Evolutionary conservation across 106 monocot species (phyloP), one percentile per base, ranked within the genome.

Genomic region (Apostasia ramifera): DNA sequence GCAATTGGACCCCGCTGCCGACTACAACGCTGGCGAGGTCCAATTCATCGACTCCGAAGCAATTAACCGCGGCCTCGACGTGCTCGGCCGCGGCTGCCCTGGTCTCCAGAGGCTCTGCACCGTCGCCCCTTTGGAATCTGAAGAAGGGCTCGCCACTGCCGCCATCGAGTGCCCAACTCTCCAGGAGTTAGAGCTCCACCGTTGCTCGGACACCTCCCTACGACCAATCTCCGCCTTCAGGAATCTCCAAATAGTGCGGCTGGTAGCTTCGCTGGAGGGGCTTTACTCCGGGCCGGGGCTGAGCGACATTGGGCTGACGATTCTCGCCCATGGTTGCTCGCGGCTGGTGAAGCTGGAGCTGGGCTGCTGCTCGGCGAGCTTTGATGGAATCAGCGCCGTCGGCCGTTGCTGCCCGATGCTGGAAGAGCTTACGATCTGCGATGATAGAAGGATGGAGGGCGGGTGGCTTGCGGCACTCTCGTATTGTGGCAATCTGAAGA

Each of bases 361-460:
- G 14, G 55, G 63, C 40, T 80, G 92, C 7, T 92, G 97, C 63
- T 92, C 85, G 66, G 97, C 92, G 10, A 88, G 92, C 74, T 97
- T 87, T 41, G 97, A 92, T 44, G 97, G 97, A 13, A 89, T 97
- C 48, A 76, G 84, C 6, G 92, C 97, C 14, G 75, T 97, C 38
- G 97, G 97, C 40, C 70, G 84, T 47, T 97, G 97, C 70, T 97
- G 97, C 61, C 45, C 60, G 44, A 97, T 92, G 97, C 81, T 97
- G 14, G 97, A 97, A 79, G 97, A 97, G 81, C 76, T 97, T 45
- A 81, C 89, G 0, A 63, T 95, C 8, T 74, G 45, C 5, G 80
- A 92, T 52, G 89, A 95, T 48, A 65, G 65, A 60, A 78, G 74
- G 63, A 92, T 95, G 95, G 95, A 92, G 57, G 80, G 15, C 5